Base-by-base conservation (phyloP, 2,329 filamentous ascomycete species). In the Tolypocladium paradoxum region DNA sequence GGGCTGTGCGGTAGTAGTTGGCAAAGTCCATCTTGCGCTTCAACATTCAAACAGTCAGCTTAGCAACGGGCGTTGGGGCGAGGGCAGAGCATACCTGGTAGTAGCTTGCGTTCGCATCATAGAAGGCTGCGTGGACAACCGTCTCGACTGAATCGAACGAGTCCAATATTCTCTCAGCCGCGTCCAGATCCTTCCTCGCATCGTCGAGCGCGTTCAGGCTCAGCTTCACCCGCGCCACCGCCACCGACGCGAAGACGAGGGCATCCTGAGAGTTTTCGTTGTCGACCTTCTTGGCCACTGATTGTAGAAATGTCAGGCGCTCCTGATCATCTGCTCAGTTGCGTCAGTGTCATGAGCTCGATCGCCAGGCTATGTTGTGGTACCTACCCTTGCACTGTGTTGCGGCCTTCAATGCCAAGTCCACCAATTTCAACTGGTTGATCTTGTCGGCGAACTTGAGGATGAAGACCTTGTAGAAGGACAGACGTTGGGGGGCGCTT, bases 381-480 rank as follows among this genome's bases (percentile, higher is more conserved):
- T 20, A 33, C 49, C 40, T 70, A 92, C 89, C 84, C 76, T 81
- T 79, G 71, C 88, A 95, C 75, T 95, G 85, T 64, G 85, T 83
- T 51, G 90, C 90, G 47, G 93, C 88, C 72, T 87, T 88, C 67
- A 97, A 75, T 18, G 90, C 93, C 60, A 99, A 76, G 60, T 88
- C 86, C 60, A 99, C 93, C 61, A 97, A 85, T 79, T 96, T 96
- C 58, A 99, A 79, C 76, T 97, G 92, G 75, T 97, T 99, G 78
- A 99, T 96, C 79, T 95, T 96, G 69, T 96, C 91, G 60, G 91
- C 90, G 68, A 99, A 99, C 71, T 87, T 93, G 70, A 92, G 82
- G 71, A 99, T 87, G 76, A 99, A 99, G 63, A 84, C 84, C 74
- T 93, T 90, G 79, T 93, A 99, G 71, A 99, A 87, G 55, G 84